Evolutionary conservation across 2,329 filamentous ascomycete genomes (phyloP), one percentile per base, ranked within the genome.

Genomic region (Hypoxylon sp.): DNA sequence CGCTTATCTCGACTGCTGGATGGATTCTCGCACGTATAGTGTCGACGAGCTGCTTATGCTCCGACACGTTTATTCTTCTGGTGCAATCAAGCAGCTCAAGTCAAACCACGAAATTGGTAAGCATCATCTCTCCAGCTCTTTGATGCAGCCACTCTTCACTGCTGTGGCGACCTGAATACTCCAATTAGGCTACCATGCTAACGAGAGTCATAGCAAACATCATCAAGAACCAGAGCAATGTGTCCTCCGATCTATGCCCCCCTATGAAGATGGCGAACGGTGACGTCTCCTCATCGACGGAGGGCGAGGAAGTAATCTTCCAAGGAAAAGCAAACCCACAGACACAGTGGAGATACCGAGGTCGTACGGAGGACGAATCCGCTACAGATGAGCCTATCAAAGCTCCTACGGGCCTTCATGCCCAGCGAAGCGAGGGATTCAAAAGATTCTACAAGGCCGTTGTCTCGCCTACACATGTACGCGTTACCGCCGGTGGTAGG

Each of bases 391-490:
- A 83, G 48, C 85, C 85, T 6, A 77, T 87, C 34, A 77, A 83
- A 52, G 86, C 86, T 20, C 87, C 87, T 10, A 74, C 80, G 19
- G 84, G 81, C 7, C 74, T 84, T 32, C 76, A 74, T 37, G 83
- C 85, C 24, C 87, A 89, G 73, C 83, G 85, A 68, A 83, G 82
- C 32, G 86, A 89, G 73, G 88, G 88, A n/a, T 90, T 90, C 68
- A 84, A 88, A 73, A 81, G 84, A 54, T 90, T 90, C 72, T 89
- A 87, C 77, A 87, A 88, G 72, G 87, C 87, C 10, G 88, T 90
- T n/a, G 82, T 86, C 4, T 90, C 88, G 32, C 88, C 88, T 6
- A 88, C 86, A 13, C 87, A 90, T 73, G 84, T 90, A 65, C 85
- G 88, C 15, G 88, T 90, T 51, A 90, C 88, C 19, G 88, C 88